phyloP scores from a whole-genome alignment of 2,329 filamentous ascomycete species.

The Hypoxylon sp. region DNA sequence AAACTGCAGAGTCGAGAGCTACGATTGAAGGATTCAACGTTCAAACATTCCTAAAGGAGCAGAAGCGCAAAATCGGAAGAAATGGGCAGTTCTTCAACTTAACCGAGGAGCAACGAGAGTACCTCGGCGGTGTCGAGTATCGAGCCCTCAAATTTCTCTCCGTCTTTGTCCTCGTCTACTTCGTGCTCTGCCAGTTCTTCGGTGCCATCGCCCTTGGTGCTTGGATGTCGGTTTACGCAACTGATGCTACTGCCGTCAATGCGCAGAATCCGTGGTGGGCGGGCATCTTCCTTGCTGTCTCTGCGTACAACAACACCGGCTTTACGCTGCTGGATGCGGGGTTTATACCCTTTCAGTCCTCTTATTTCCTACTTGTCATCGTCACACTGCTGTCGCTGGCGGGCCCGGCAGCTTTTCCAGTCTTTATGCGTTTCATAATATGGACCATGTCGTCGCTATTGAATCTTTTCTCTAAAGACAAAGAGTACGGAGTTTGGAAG shows the following conservation, averaged over 20 bases:
- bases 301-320: constrained; percentile 69
- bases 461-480: constrained; percentile 41
- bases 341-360: constrained; percentile 61
- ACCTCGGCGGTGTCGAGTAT: constrained; percentile 66
- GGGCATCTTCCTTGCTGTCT: constrained; percentile 67
- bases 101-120: constrained; percentile 60
- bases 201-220: constrained; percentile 67
- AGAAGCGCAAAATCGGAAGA: constrained; percentile 53
- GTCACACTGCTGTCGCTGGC: constrained; percentile 56
- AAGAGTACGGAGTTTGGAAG: constrained; percentile 51
- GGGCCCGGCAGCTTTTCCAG: constrained; percentile 65
- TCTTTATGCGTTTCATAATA: constrained; percentile 62
- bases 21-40: constrained; percentile 44
- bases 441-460: constrained; percentile 57
- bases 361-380: constrained; percentile 50
- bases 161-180: constrained; percentile 64
- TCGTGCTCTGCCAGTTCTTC: constrained; percentile 68
- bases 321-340: constrained; percentile 68
- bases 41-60: constrained; percentile 48
- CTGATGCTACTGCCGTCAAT: constrained; percentile 55
- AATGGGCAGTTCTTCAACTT: constrained; percentile 64
- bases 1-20: constrained; percentile 34
- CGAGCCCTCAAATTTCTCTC: constrained; percentile 62
- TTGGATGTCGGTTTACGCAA: constrained; percentile 60
- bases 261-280: constrained; percentile 66